Conservation (phyloP, 2,329 filamentous ascomycete species). For the Claviceps purpurea region DNA sequence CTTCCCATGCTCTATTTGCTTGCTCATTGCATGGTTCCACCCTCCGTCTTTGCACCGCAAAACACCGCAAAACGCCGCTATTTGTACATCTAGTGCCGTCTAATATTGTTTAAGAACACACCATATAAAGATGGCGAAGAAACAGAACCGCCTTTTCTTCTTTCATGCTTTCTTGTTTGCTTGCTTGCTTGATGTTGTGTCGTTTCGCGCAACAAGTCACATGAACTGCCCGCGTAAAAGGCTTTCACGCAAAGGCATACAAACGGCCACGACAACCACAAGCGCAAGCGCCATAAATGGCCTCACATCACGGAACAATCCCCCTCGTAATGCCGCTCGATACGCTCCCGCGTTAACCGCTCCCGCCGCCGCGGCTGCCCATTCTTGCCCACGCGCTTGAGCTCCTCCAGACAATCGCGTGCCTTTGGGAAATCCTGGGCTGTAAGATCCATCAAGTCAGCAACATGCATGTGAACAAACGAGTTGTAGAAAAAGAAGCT, state of each 20-base stretch:
- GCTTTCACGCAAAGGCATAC: no score
- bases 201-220: no score
- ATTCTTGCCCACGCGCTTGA: slow-evolving; percentile 67
- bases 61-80: no score
- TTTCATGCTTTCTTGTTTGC: no score
- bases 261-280: no score
- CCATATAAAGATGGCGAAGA: no score
- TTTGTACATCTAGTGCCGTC: no score
- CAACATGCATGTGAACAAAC: neutral
- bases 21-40: neutral
- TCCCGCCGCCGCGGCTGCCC: slow-evolving; percentile 56
- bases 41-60: neutral
- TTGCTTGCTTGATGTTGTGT: no score
- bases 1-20: neutral
- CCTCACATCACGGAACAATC: slow-evolving; percentile 74
- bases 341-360: slow-evolving; percentile 67
- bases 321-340: slow-evolving; percentile 74
- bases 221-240: no score
- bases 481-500: no score
- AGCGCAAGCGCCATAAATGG: no score
- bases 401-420: slow-evolving; percentile 79
- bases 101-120: neutral
- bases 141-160: no score
- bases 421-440: slow-evolving; percentile 93
- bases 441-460: slow-evolving; percentile 21